Conservation (phyloP, 495 filamentous ascomycete species). For the Aspergillus avenaceus region DNA sequence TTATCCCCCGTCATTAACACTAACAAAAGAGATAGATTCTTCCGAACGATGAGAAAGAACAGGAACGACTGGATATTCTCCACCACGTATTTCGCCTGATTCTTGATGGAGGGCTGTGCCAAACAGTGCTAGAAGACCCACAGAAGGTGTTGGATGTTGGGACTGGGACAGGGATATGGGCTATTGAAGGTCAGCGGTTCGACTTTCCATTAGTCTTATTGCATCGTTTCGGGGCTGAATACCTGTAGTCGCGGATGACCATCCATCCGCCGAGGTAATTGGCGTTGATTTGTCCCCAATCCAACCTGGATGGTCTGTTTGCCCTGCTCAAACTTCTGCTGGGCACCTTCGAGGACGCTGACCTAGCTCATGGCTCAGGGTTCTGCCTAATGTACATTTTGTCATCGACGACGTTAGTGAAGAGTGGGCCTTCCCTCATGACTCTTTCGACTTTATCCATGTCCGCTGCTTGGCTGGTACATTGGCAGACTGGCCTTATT, state of each 20-base stretch:
- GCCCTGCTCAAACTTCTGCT: background rate
- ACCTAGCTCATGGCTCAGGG: conserved; percentile 2
- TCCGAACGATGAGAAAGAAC: too few species aligned
- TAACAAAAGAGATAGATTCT: too few species aligned
- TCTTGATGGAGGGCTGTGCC: too few species aligned
- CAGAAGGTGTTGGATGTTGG: too few species aligned
- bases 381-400: conserved; percentile 31
- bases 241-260: background rate
- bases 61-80: too few species aligned
- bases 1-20: too few species aligned
- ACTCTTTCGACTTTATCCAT: conserved; percentile 33
- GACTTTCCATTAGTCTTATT: too few species aligned
- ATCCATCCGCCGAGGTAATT: conserved; percentile 20
- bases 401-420: conserved; percentile 31
- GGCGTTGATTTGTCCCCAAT: conserved; percentile 51
- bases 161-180: too few species aligned
- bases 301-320: conserved; percentile 38
- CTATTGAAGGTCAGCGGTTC: too few species aligned
- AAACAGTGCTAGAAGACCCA: too few species aligned
- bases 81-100: too few species aligned
- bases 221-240: background rate
- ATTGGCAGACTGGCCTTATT: conserved; percentile 24
- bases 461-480: conserved; percentile 30
- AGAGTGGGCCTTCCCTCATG: conserved; percentile 32
- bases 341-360: too few species aligned